phyloP scores from a whole-genome alignment of 306 rosid genomes.

The Dalbergia cochinchinensis region DNA sequence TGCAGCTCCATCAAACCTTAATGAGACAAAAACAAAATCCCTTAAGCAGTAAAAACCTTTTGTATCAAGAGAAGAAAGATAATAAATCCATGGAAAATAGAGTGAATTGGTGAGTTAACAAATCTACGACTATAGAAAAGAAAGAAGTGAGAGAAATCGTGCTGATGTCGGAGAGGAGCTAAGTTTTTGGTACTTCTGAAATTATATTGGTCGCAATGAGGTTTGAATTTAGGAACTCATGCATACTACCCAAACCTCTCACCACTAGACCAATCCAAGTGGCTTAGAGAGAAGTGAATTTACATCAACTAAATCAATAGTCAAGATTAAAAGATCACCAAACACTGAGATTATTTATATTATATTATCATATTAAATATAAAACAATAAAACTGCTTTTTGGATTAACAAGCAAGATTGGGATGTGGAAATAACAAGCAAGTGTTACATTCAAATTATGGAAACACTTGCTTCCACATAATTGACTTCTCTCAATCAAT shows the following conservation, averaged over 20 bases:
- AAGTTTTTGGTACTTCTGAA: neutral
- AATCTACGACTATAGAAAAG: neutral
- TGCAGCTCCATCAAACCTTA: constrained; percentile 81
- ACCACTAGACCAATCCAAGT: no score
- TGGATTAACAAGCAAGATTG: no score
- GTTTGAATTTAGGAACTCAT: no score
- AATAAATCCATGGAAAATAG: neutral
- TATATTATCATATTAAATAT: no score
- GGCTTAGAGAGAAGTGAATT: no score
- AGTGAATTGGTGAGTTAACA: neutral
- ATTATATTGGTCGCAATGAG: no score
- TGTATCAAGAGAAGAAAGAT: neutral
- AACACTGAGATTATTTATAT: neutral
- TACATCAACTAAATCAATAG: no score
- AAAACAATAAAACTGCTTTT: no score
- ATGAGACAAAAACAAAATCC: neutral
- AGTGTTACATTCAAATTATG: neutral
- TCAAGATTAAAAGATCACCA: no score
- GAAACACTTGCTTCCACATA: neutral
- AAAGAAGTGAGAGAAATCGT: neutral
- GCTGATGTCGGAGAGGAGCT: no score
- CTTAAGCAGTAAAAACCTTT: neutral
- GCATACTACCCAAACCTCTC: no score
- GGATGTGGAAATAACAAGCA: neutral
- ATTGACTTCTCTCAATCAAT: neutral